Conservation (phyloP, 305 asterid species). For the Solanum hybrid region DNA sequence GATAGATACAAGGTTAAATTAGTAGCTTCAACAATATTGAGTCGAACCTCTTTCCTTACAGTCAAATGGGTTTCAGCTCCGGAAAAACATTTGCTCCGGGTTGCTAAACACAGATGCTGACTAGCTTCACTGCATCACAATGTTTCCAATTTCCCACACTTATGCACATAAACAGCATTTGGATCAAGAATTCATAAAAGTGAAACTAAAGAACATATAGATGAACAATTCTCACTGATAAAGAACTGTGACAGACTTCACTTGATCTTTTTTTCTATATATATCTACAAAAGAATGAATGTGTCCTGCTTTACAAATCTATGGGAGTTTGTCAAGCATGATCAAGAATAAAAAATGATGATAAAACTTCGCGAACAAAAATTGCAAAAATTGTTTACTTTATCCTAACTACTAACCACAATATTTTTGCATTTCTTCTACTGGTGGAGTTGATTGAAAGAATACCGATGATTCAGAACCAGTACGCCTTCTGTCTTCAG, state of each 20-base stretch:
- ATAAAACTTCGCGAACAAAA: not conserved
- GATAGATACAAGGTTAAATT: too few relatives aligned
- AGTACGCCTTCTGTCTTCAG: slow-evolving; percentile 17
- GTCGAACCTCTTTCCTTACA: not conserved
- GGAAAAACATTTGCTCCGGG: accelerated
- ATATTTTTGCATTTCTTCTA: not conserved
- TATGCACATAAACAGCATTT: not conserved
- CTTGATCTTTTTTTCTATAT: not conserved
- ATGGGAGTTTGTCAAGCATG: not conserved
- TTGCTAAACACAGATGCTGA: not conserved
- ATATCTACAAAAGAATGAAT: not conserved
- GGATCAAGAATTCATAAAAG: not conserved
- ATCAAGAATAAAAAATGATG: not conserved
- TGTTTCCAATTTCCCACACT: not conserved
- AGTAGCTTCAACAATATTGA: not conserved
- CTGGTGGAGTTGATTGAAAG: not conserved
- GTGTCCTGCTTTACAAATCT: not conserved
- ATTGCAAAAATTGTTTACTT: not conserved
- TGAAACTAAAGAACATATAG: not conserved
- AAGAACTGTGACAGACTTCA: not conserved
- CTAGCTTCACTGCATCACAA: not conserved
- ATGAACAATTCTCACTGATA: not conserved
- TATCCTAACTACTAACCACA: not conserved
- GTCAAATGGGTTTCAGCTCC: not conserved
- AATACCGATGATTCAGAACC: not conserved